These are phyloP conservation scores for Chernovozyma aurita DNA, from an alignment of 1,139 yeast genomes.

Conservation along the genomic window DNA sequence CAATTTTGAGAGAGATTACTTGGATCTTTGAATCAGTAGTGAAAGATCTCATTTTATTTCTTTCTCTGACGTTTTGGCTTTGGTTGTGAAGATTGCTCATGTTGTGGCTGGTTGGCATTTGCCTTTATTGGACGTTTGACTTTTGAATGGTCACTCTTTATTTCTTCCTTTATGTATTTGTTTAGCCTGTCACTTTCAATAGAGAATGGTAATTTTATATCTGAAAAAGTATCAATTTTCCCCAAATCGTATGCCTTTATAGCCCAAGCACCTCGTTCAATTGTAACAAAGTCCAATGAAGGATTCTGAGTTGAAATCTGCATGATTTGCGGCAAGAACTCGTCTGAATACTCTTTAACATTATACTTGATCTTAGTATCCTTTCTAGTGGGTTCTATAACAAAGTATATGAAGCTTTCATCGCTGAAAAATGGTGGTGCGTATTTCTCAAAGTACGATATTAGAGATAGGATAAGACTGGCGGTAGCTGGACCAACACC, in stretches of 20 bases:
- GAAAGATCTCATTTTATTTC: too few species aligned
- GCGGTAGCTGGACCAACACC: slow-evolving; percentile 55
- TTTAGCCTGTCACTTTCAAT: too few species aligned
- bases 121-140: neutral
- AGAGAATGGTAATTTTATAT: slow-evolving; percentile 19
- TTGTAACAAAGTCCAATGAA: slow-evolving; percentile 12
- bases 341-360: slow-evolving; percentile 38
- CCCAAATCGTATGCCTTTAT: slow-evolving; percentile 26
- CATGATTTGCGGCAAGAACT: slow-evolving; percentile 28
- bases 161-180: too few species aligned
- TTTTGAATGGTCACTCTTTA: slow-evolving; percentile 7
- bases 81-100: too few species aligned
- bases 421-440: slow-evolving; percentile 50
- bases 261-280: slow-evolving; percentile 40
- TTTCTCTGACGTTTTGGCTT: too few species aligned
- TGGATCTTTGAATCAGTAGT: slow-evolving; percentile 25
- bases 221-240: slow-evolving; percentile 20
- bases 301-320: slow-evolving; percentile 9
- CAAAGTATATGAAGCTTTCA: slow-evolving; percentile 37
- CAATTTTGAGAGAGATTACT: slow-evolving; percentile 36
- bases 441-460: slow-evolving; percentile 14
- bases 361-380: slow-evolving; percentile 36
- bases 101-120: too few species aligned
- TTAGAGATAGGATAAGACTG: slow-evolving; percentile 37
- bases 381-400: slow-evolving; percentile 24